Evolutionary conservation across 2,329 filamentous ascomycete genomes (phyloP).

Genomic region (Nemania sp.): DNA sequence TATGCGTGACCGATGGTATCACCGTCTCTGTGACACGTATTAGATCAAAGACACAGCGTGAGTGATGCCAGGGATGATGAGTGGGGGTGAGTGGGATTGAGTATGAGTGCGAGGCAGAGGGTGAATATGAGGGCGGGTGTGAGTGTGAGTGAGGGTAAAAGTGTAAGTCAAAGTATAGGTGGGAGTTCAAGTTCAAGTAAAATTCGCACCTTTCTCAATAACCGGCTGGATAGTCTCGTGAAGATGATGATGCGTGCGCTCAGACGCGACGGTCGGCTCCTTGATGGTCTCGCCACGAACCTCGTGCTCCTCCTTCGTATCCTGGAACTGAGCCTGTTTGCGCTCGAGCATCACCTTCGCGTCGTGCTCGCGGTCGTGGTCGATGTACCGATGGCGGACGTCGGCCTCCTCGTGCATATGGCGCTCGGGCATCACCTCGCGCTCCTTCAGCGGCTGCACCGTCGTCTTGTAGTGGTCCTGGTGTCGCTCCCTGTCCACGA

Average conservation of each 20-base stretch:
- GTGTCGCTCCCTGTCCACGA: conserved; percentile 22
- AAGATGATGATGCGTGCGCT: conserved; percentile 24
- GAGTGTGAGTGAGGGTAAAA: too few species aligned
- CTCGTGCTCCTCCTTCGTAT: neutral
- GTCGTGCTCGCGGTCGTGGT: conserved; percentile 5
- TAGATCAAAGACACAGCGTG: neutral
- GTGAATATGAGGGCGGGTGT: too few species aligned
- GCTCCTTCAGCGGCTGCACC: conserved; percentile 24
- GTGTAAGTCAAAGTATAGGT: too few species aligned
- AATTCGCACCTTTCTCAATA: conserved; percentile 22
- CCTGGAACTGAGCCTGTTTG: conserved; percentile 13
- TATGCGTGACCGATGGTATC: conserved; percentile 26
- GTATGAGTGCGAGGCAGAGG: too few species aligned
- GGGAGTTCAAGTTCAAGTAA: too few species aligned
- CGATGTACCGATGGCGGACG: neutral
- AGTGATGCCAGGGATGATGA: too few species aligned
- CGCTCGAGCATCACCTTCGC: neutral
- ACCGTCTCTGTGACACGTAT: conserved; percentile 11
- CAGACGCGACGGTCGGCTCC: conserved; percentile 19
- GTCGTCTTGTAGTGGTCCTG: conserved; percentile 29
- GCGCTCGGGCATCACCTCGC: conserved; percentile 17
- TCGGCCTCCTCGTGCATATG: conserved; percentile 18
- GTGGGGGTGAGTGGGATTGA: too few species aligned
- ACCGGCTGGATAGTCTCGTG: conserved; percentile 30
- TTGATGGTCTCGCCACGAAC: neutral